These are phyloP conservation scores for Streptanthus diversifolius DNA, from an alignment of 345 rosid genomes.

Conservation along the genomic window DNA sequence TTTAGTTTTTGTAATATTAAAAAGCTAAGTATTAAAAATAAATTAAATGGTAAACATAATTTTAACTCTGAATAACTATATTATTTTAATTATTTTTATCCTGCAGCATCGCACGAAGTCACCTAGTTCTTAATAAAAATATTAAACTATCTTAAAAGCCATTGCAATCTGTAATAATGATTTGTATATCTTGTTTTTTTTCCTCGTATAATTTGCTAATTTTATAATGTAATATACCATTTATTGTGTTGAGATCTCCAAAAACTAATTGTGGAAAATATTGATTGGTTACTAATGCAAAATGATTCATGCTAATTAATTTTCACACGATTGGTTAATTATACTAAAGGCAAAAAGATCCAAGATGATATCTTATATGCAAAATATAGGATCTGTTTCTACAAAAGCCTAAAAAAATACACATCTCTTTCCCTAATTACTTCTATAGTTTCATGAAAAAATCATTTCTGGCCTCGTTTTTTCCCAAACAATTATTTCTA, in stretches of 20 bases:
- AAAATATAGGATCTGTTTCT: conserved; percentile 12
- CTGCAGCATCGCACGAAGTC: too few relatives aligned
- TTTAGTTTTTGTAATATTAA: too few relatives aligned
- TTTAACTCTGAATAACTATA: too few relatives aligned
- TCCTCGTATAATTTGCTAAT: neutral
- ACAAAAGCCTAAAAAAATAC: neutral
- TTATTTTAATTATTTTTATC: too few relatives aligned
- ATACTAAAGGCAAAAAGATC: neutral
- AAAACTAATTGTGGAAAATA: neutral
- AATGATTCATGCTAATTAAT: neutral
- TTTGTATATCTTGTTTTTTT: neutral
- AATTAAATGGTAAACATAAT: too few relatives aligned
- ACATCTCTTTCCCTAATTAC: neutral
- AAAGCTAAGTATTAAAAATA: too few relatives aligned
- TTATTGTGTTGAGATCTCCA: conserved; percentile 4
- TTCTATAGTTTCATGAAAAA: neutral
- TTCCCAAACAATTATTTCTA: neutral
- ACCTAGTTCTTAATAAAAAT: too few relatives aligned
- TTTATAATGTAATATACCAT: neutral
- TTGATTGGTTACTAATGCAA: neutral
- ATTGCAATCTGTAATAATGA: neutral
- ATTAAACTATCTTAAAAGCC: neutral
- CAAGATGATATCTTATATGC: neutral
- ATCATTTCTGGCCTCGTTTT: neutral
- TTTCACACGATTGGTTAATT: neutral